Base-by-base conservation (phyloP, 345 rosid species). In the Populus tremula region DNA sequence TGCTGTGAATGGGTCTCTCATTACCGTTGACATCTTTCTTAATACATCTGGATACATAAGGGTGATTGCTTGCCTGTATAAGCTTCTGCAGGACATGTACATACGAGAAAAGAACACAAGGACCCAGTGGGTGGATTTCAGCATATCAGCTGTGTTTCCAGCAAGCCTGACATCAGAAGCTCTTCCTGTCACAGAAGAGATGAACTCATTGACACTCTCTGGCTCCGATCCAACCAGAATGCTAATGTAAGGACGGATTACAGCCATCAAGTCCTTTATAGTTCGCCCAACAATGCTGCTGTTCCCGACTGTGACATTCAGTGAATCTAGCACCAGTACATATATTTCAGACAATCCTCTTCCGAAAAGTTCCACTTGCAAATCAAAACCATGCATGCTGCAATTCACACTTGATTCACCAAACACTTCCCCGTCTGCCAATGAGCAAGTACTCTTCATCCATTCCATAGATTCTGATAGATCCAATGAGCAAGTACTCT, bases 221-320 rank as follows among this genome's bases (percentile, higher is more conserved):
- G 83, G 79, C 76, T 78, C 75, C 76, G 65, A 83, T 72, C 81
- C 89, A 77, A 85, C 88, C 88, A 96, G 81, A 73, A 80, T 80
- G 82, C 82, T 85, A 81, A 88, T 78, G 87, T 53, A 84, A 72
- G 95, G 96, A 83, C 84, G 67, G 67, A 92, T 81, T 38, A 84
- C 84, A 74, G 77, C 78, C 80, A 92, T 77, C 75, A 96, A 82
- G 83, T 86, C 83, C 70, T 86, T 86, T 73, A 92, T 54, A 82
- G 90, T 87, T 80, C 69, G 82, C 71, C 90, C 93, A 84, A 90
- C 87, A 53, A 83, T 85, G 76, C 35, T 87, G 78, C 99, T 88
- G 82, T 96, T 92, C 65, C 98, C 92, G 54, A 85, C 76, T 16
- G 96, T 92, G 70, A 88, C 88, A 81, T 83, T 80, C 80, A 93